Evolutionary conservation across 2,329 filamentous ascomycete genomes (phyloP), one percentile per base, ranked within the genome.

Genomic region (Blastomyces gilchristii): DNA sequence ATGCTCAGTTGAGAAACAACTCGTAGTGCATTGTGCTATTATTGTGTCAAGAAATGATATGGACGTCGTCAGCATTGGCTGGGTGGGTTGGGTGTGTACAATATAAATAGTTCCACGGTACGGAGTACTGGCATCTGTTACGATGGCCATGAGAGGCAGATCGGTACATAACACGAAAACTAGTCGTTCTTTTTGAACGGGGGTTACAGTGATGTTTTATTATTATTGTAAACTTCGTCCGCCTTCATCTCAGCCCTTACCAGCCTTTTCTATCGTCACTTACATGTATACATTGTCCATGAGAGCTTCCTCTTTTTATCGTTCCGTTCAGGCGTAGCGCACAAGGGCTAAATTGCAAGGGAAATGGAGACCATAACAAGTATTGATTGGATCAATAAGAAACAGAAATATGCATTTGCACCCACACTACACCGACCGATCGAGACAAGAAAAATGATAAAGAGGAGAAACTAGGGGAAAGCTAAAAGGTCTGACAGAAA

Each of bases 381-480:
- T 41, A 61, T 59, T 59, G 58, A 43, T 52, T 31, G 25, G 22
- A 49, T 59, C 58, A 59, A 53, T n/a, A 60, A 39, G 39, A 53
- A 39, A 50, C 14, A 25, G 12, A 59, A 49, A 59, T 61, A 61
- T 61, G 47, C 45, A 61, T 61, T 61, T 53, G 47, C 47, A 61
- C 59, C 47, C 58, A 60, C 45, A 50, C 60, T 62, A 57, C 60
- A 54, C 60, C 60, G 59, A 53, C 45, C 50, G 60, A 62, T 45
- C 52, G 43, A 57, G 16, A 57, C 37, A 39, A 39, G 9, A 39
- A 39, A 39, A 37, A 14, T 43, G 11, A 7, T 34, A 4, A 39
- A 53, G 37, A 11, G 16, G 1, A 7, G 18, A 4, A 45, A 45
- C 43, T 39, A 39, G 9, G 34, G 37, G 37, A 45, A 43, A 18